Evolutionary conservation across 352 stramenopile species (phyloP), one percentile per base, ranked within the genome.

Genomic region (Phytophthora boehmeriae): DNA sequence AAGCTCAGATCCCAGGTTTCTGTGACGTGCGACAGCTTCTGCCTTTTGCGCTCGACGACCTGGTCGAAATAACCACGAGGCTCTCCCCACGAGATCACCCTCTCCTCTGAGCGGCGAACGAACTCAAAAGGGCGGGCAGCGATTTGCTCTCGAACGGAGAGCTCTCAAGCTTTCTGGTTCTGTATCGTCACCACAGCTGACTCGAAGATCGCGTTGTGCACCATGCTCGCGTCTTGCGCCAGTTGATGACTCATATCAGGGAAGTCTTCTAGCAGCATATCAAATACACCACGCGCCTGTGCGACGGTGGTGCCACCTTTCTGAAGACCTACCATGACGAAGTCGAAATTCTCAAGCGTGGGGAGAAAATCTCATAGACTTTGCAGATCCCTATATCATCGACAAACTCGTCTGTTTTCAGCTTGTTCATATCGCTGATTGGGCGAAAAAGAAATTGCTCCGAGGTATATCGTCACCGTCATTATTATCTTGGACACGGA

Each of bases 401-500:
- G n/a, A n/a, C n/a, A n/a, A n/a, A n/a, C n/a, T n/a, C n/a, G n/a
- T n/a, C n/a, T n/a, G n/a, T n/a, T n/a, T n/a, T n/a, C n/a, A n/a
- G n/a, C n/a, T n/a, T n/a, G n/a, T n/a, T n/a, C n/a, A n/a, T n/a
- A n/a, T n/a, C n/a, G n/a, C n/a, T n/a, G n/a, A n/a, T n/a, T n/a
- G n/a, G n/a, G n/a, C n/a, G n/a, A n/a, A n/a, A n/a, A n/a, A n/a
- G 32, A 54, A 54, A 19, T 54, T 54, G 13, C 19, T 35, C 1
- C 32, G 47, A 54, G 47, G 47, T 13, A 54, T 54, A 13, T 9
- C 39, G 19, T 19, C 32, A 32, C 43, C 47, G 32, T 54, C 47
- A 20, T n/a, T 44, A n/a, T n/a, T n/a, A n/a, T n/a, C n/a, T 34
- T 44, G 47, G 2, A 32, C 5, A 14, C 32, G 47, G 13, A 54